Percentiles rank a stretch among this genome's conserved stretches.
Evolutionary conservation across 1,139 yeast species (phyloP).

Genomic region (Candida labiduridarum): DNA sequence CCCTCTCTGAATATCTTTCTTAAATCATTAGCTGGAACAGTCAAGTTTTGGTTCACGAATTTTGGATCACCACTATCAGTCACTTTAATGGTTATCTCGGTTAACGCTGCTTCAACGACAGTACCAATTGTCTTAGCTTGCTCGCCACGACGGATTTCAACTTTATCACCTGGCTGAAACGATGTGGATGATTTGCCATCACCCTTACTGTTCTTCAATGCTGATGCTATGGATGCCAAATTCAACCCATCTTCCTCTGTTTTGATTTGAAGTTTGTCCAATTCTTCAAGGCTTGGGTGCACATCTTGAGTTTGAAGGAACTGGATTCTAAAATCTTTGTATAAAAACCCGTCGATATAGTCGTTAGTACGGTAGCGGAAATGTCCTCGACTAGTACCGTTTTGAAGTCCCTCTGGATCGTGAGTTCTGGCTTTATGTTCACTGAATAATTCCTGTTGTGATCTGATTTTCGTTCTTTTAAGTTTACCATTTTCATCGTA

Average conservation of each 20-base stretch:
- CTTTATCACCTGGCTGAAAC: slow-evolving; percentile 94
- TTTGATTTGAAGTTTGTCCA: slow-evolving; percentile 78
- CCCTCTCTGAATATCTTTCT: slow-evolving; percentile 88
- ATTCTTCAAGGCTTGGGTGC: slow-evolving; percentile 85
- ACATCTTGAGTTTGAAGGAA: slow-evolving; percentile 82
- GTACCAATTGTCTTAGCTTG: slow-evolving; percentile 87
- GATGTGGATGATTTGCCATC: slow-evolving; percentile 36
- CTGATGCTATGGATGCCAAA: slow-evolving; percentile 80
- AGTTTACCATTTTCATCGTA: slow-evolving; percentile 58
- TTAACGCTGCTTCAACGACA: slow-evolving; percentile 66
- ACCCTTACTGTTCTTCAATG: slow-evolving; percentile 57
- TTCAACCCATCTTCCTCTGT: slow-evolving; percentile 75
- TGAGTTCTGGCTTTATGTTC: slow-evolving; percentile 65
- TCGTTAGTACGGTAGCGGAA: slow-evolving; percentile 85
- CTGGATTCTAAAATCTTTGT: slow-evolving; percentile 83
- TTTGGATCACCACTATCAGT: slow-evolving; percentile 54
- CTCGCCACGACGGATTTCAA: slow-evolving; percentile 90
- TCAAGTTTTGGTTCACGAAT: slow-evolving; percentile 51
- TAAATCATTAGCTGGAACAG: slow-evolving; percentile 77
- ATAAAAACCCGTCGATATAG: slow-evolving; percentile 83
- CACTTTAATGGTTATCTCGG: slow-evolving; percentile 63
- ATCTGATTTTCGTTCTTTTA: slow-evolving; percentile 61
- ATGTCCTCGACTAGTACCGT: slow-evolving; percentile 74
- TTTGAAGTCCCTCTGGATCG: slow-evolving; percentile 60
- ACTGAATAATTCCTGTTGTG: slow-evolving; percentile 83